Base-by-base conservation (phyloP, 2,329 filamentous ascomycete species). In the Fusarium penzigii region DNA sequence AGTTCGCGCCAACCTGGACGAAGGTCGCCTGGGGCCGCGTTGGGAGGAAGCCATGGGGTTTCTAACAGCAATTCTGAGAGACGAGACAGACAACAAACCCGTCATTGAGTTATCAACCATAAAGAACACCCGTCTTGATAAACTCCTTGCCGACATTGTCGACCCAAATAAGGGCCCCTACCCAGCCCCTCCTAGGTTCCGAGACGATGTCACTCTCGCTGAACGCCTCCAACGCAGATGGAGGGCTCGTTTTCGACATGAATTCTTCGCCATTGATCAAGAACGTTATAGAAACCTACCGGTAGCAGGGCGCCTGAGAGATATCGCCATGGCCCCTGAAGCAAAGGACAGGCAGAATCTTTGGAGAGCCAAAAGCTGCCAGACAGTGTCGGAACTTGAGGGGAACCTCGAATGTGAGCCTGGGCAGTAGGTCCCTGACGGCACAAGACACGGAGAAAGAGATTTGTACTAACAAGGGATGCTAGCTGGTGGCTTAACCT, bases 401-500 rank as follows among this genome's bases (percentile, higher is more conserved):
- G 72, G 66, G 5, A 74, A 75, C 44, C 58, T 70, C 17, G 64
- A 72, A 34, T 80, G 79, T 48, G 70, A 76, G 45, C 69, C 74
- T 20, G 81, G 81, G 51, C 70, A 79, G 79, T 83, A 66, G 70
- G 78, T 67, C 41, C 9, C 5, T 6, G 3, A 32, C 32, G 32
- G 32, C 32, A 36, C 16, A 10, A 17, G 39, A 20, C 29, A 14
- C 5, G 10, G 12, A 10, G 3, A 6, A 13, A 20, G 12, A 3
- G 10, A 32, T 25, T 9, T 6, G 49, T 47, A 29, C 48, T 46
- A 69, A 42, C 8, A 12, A 36, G 10, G 9, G 3, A 9, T 42
- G 29, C 9, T 48, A 84, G 82, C 49, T 85, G 79, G 82, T 85
- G 81, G 80, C 65, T 82, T 16, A 80, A 82, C 48, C 70, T 83